Percentiles rank a stretch among this genome's conserved stretches.
phyloP scores from a whole-genome alignment of 192 early-diverging fungal genomes.

The Coemansia pectinata region DNA sequence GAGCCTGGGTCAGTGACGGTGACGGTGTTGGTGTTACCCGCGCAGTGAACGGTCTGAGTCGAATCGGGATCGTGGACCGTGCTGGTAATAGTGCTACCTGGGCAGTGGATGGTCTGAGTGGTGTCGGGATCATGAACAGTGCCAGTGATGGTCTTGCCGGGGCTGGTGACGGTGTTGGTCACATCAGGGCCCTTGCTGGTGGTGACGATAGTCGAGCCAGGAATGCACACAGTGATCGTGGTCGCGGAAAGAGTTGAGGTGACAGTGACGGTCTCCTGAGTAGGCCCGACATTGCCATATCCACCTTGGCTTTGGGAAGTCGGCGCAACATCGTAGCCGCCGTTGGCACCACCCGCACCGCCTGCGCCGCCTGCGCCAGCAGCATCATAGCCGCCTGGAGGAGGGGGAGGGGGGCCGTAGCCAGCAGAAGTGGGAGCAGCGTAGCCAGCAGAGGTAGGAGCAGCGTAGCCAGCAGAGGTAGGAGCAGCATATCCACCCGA shows the following conservation, averaged over 20 bases:
- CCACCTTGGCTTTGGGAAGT: slow-evolving; percentile 11
- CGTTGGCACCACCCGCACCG: neutral
- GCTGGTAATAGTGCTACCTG: slow-evolving; percentile 29
- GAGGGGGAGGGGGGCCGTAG: slow-evolving; percentile 16
- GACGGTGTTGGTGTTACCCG: slow-evolving; percentile 26
- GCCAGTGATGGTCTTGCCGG: slow-evolving; percentile 29
- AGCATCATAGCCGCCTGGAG: slow-evolving; percentile 6
- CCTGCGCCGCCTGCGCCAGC: slow-evolving; percentile 4
- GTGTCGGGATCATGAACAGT: slow-evolving; percentile 18
- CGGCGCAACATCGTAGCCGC: neutral
- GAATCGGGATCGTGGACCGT: slow-evolving; percentile 35
- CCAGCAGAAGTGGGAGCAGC: slow-evolving; percentile 17
- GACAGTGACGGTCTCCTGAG: slow-evolving; percentile 15
- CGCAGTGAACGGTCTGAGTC: slow-evolving; percentile 22
- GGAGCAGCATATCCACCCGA: slow-evolving; percentile 21
- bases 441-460: slow-evolving; percentile 18
- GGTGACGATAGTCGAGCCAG: slow-evolving; percentile 23
- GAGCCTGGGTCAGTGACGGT: slow-evolving; percentile 30
- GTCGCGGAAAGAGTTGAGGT: slow-evolving; percentile 24
- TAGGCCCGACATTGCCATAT: slow-evolving; percentile 20
- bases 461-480: slow-evolving; percentile 20
- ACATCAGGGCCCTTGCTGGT: slow-evolving; percentile 19
- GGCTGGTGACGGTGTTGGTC: slow-evolving; percentile 29
- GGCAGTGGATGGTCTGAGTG: slow-evolving; percentile 22
- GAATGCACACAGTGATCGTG: slow-evolving; percentile 27